Base-by-base conservation (phyloP, 352 stramenopile genomes). In the Thalassiosira livingstoniorum region DNA sequence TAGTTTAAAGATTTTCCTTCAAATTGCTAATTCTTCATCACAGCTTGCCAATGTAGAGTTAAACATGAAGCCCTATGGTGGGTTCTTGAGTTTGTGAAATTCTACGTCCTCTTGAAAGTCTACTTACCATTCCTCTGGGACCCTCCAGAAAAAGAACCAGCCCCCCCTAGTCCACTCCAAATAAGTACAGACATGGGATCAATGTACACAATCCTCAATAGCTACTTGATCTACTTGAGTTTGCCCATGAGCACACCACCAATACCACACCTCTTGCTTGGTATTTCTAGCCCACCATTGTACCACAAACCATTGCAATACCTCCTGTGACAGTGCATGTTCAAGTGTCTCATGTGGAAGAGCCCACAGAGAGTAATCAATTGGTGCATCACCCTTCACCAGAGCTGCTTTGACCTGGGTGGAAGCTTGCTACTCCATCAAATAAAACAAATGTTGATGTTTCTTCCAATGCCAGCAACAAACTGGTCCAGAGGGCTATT, bases 91-190 rank as follows among this genome's bases (percentile, higher is more conserved):
- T 27, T 31, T n/a, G 21, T 37, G 78, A 21, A 61, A 43, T 23
- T 47, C 11, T n/a, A 82, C 35, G 18, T 76, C 76, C 61, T 85
- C 71, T 31, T 37, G 39, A 25, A 70, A 47, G 21, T 61, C 32
- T 15, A 39, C 2, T 29, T 42, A 35, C 37, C 43, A 69, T 35
- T 45, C 35, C 21, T 61, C 7, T 62, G 78, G 79, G 37, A 78
- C 75, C 18, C 68, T 35, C 82, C 82, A 89, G 47, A 80, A 79
- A 27, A 81, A 77, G 11, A 58, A 35, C 7, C 15, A 10, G 57
- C 73, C 80, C 1, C 80, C 80, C 43, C n/a, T 21, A 0, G 70
- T 18, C 80, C 80, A 87, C 15, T 87, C 67, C 64, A 75, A 87
- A 62, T 70, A 87, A 18, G 31, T 31, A 2, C 64, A 51, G 0